Percentiles rank a stretch among this genome's conserved stretches.
phyloP scores from a whole-genome alignment of 2,329 filamentous ascomycete species.

The Fusarium sp. region DNA sequence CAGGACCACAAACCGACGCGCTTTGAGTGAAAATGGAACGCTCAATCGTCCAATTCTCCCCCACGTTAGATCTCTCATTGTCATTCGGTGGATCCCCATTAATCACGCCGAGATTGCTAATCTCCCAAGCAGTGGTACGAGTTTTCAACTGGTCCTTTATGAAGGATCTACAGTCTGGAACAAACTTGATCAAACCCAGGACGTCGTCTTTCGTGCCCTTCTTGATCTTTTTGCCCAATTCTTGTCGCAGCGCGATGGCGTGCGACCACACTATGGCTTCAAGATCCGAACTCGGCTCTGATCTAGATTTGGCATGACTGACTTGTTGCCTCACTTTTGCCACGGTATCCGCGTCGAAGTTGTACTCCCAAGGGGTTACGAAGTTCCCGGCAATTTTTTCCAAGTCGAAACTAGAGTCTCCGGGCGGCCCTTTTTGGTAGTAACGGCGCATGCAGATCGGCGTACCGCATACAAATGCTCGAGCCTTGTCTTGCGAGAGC shows the following conservation, averaged over 20 bases:
- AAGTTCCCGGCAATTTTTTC: constrained; percentile 15
- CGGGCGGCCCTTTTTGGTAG: background rate
- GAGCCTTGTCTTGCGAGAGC: background rate
- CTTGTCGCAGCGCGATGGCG: constrained; percentile 32
- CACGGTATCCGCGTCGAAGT: background rate
- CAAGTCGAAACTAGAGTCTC: background rate
- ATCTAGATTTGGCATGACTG: background rate
- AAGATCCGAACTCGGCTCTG: background rate
- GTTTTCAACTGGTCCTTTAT: constrained; percentile 5
- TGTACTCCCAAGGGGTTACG: constrained; percentile 13
- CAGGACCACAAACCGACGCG: constrained; percentile 2
- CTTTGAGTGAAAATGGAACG: constrained; percentile 18
- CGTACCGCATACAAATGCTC: constrained; percentile 13
- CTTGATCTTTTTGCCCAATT: constrained; percentile 39
- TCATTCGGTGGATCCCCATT: background rate
- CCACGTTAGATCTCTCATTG: rapidly evolving
- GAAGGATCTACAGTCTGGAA: constrained; percentile 26
- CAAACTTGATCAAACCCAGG: constrained; percentile 15
- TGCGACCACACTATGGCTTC: constrained; percentile 40
- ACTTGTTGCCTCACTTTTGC: constrained; percentile 2
- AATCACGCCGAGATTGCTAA: constrained; percentile 34
- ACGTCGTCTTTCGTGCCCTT: constrained; percentile 17
- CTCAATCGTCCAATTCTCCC: constrained; percentile 8
- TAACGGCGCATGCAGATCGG: constrained; percentile 27
- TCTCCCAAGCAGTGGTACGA: constrained; percentile 14